Evolutionary conservation across 139 green algal species (phyloP), one percentile per base, ranked within the genome.

Genomic region (Auxenochlorella pyrenoidosa): DNA sequence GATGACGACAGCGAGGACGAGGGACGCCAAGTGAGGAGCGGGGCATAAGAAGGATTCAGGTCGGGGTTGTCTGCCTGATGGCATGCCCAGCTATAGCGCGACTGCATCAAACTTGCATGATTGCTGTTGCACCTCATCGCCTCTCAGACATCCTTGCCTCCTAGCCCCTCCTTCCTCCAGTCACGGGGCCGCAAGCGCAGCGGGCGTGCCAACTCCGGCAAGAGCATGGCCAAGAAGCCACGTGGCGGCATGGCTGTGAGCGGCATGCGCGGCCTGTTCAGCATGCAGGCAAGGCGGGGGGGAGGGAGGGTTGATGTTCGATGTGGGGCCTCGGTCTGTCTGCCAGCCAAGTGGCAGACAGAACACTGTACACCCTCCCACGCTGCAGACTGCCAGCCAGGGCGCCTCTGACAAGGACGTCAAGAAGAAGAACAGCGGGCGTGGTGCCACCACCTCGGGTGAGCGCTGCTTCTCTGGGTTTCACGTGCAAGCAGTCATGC

Each of bases 161-260:
- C n/a, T n/a, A n/a, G n/a, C n/a, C 28, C 44, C 16, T 40, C 10
- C 59, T 24, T 6, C 36, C 1, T 44, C 38, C 59, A 85, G 80
- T 21, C 63, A 10, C 63, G 80, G 18, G 80, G 80, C 22, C 80
- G 80, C 80, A 85, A 85, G 63, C 80, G 80, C 80, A 85, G 80
- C 63, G 80, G 80, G 34, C 80, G 80, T 28, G n/a, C 63, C 3
- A 34, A 43, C 22, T 16, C 80, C 40, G 32, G 54, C 80, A 85
- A 77, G 60, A 60, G 38, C 36, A 34, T 36, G 4, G 51, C 43
- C 38, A 85, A 85, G 80, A 85, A 85, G 80, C 63, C 80, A 2
- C 80, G 80, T 5, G 80, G 80, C 26, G 79, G 79, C 34, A 15
- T 58, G 21, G 60, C 77, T 8, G 13, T 38, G 12, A 58, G 79